Conservation (phyloP, 2,329 filamentous ascomycete species). For the Epichloe hybrida region DNA sequence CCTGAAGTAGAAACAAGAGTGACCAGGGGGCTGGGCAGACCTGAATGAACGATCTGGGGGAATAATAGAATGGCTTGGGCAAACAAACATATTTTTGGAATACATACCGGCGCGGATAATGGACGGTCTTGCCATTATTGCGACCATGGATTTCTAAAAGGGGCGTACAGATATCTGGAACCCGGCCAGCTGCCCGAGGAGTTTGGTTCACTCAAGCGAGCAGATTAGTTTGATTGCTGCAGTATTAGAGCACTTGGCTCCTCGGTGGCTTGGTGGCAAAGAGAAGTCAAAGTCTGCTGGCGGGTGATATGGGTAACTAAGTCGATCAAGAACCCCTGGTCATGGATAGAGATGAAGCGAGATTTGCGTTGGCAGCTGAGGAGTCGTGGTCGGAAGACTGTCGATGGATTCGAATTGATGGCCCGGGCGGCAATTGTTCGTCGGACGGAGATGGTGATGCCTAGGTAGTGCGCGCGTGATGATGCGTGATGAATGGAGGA, state of each 20-base stretch:
- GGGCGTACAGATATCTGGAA: neutral
- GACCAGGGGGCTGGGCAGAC: conserved; percentile 5
- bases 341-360: conserved; percentile 1
- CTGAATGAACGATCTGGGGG: conserved; percentile 3
- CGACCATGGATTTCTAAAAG: neutral
- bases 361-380: neutral
- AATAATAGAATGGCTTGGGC: neutral
- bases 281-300: neutral
- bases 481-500: neutral
- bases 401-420: neutral
- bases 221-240: neutral
- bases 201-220: neutral
- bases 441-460: neutral
- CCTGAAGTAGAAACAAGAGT: conserved; percentile 1
- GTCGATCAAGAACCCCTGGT: neutral
- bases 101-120: conserved; percentile 49
- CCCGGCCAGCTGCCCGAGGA: neutral
- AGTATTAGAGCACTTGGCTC: neutral
- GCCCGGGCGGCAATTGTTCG: neutral
- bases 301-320: neutral
- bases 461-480: neutral
- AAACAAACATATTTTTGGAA: neutral
- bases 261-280: neutral
- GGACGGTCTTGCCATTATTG: conserved; percentile 41
- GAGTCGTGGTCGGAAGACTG: neutral